Evolutionary conservation across 202 grass and related monocot species (phyloP), one percentile per base, ranked within the genome.

Genomic region (Schoenoplectus tabernaemontani): DNA sequence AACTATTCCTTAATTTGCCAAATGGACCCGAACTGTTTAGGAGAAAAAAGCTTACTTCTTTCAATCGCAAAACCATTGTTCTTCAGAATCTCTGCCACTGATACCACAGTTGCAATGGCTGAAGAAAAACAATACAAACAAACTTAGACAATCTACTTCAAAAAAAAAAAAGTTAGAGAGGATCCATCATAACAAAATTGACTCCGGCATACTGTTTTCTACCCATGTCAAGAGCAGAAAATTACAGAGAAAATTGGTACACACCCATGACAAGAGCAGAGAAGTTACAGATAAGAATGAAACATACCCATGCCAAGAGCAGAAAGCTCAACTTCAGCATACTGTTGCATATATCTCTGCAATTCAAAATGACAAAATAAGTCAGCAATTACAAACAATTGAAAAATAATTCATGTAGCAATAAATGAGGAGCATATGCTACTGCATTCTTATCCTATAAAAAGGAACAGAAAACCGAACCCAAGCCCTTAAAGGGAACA

Each of bases 71-170:
- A 90, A 22, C 93, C 90, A 51, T 93, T 97, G 57, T 97, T 93
- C 91, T 97, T 97, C 24, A 97, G 87, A 85, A 97, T 97, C 84
- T 97, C 91, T 0, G 93, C 93, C 77, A 97, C 85, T 41, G 91
- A 93, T 11, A 97, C 93, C 37, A 97, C 91, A 54, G 93, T 97
- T 48, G 91, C 93, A 80, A 93, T 93, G 23, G 93, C 91, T 97
- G 89, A 76, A 33, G 66, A 84, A 62, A 56, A 59, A 68, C 50
- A 67, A 82, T 16, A 82, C 2, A 54, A 81, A 80, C 17, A 54
- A 24, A 70, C 4, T 69, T 26, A 32, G 9, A 10, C 26, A 30
- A 42, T 8, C 17, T 10, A 26, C 76, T 30, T 22, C 0, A n/a
- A n/a, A n/a, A n/a, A n/a, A n/a, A n/a, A n/a, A n/a, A n/a, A n/a